Evolutionary conservation across 2,329 filamentous ascomycete genomes (phyloP).

Genomic region (Paraconiothyrium brasiliense): DNA sequence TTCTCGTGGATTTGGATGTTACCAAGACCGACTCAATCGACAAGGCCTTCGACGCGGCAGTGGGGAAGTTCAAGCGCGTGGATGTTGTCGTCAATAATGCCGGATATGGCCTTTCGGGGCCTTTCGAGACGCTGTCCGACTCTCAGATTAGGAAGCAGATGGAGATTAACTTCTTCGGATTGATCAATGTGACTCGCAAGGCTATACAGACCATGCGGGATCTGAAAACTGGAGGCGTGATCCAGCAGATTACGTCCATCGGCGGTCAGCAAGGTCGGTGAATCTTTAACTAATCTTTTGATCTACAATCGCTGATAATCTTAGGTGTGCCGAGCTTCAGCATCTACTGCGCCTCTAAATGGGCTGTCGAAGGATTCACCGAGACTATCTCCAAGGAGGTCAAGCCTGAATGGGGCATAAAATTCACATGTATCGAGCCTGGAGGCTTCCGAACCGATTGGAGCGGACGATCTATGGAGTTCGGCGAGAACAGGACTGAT

Average conservation of each 20-base stretch:
- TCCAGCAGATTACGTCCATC: conserved; percentile 29
- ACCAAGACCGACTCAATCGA: conserved; percentile 57
- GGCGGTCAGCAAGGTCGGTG: conserved; percentile 18
- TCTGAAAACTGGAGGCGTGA: conserved; percentile 26
- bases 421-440: conserved; percentile 57
- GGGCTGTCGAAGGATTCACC: conserved; percentile 60
- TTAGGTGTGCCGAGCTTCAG: conserved; percentile 49
- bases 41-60: conserved; percentile 55
- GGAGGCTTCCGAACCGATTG: conserved; percentile 58
- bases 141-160: conserved; percentile 62
- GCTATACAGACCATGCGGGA: conserved; percentile 48
- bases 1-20: conserved; percentile 64
- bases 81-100: conserved; percentile 71
- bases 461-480: conserved; percentile 58
- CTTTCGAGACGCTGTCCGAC: conserved; percentile 63
- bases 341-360: conserved; percentile 55
- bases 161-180: conserved; percentile 69
- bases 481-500: conserved; percentile 51
- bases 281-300: not conserved
- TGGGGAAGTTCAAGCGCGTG: conserved; percentile 63
- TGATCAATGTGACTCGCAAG: conserved; percentile 62
- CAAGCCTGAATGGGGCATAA: conserved; percentile 59
- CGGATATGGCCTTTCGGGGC: conserved; percentile 64
- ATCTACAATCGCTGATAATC: not conserved
- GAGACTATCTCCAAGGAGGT: conserved; percentile 55